Percentiles rank a stretch among this genome's conserved stretches.
Conservation (phyloP, 2,329 filamentous ascomycete species). For the Penicillium vulpinum region DNA sequence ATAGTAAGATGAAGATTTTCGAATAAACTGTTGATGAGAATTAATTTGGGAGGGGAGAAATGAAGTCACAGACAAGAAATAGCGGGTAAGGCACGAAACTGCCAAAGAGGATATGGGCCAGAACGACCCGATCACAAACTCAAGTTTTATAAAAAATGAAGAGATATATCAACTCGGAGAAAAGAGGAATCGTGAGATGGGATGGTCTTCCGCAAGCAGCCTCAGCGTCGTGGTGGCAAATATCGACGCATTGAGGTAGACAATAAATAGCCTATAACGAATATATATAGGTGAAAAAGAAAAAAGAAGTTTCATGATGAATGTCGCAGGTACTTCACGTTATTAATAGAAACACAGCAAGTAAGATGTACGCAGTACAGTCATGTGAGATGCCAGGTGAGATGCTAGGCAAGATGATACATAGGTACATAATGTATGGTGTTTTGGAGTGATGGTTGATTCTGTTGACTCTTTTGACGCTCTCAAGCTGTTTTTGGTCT, state of each 20-base stretch:
- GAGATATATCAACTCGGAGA: not conserved
- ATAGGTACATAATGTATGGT: too few species aligned
- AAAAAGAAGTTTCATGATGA: not conserved
- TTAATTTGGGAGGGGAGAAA: not conserved
- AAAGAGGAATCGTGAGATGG: not conserved
- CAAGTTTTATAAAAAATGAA: not conserved
- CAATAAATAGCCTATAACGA: slow-evolving; percentile 6
- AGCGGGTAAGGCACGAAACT: not conserved
- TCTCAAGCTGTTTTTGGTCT: too few species aligned
- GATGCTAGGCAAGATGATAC: too few species aligned
- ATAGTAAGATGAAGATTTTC: not conserved
- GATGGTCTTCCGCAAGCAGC: slow-evolving; percentile 26
- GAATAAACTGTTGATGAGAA: not conserved
- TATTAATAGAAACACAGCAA: not conserved
- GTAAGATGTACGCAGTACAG: not conserved
- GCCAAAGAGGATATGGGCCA: not conserved
- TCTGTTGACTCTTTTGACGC: not conserved
- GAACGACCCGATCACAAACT: slow-evolving; percentile 3
- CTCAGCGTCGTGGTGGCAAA: slow-evolving; percentile 21
- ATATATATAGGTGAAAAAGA: not conserved
- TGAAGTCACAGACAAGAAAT: not conserved
- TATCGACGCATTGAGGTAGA: slow-evolving; percentile 15
- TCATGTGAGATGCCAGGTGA: not conserved
- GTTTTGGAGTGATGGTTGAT: not conserved
- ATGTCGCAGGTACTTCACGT: not conserved